Base-by-base conservation (phyloP, 257 asterid species). In the Penstemon barbatus region DNA sequence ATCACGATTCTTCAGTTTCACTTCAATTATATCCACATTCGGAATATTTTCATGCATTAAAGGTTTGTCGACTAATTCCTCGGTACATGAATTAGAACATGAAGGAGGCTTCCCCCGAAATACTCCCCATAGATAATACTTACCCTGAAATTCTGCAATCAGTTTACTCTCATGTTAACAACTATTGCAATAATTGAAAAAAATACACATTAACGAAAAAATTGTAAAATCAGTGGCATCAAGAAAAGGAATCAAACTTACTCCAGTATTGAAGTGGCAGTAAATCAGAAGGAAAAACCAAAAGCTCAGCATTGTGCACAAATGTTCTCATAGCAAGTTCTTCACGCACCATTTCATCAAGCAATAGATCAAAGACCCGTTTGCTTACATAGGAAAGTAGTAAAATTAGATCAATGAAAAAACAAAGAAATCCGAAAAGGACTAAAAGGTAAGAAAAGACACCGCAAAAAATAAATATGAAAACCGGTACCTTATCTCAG, bases 71-170 rank as follows among this genome's bases (percentile, higher is more conserved):
- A 18, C 55, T 9, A 25, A 25, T 25, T 25, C 33, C 33, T 25
- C 33, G 33, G 33, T 25, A 25, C 33, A 25, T 25, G 33, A 25
- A 25, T 25, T 1, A 25, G 68, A 44, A 52, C 63, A 40, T 13
- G 75, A 58, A 11, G 69, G 43, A 25, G 43, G 2, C 73, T 79
- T 82, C 48, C 71, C 80, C 70, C 85, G 79, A 71, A 91, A 91
- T 58, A 89, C 96, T 1, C 96, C 98, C 98, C 96, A 91, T 18
- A 91, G 80, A 66, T 82, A 91, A 64, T 78, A 78, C 63, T 85
- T 83, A 8, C 82, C 79, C 55, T 74, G 79, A 59, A 84, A 91
- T 77, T 80, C 96, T 25, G 33, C 33, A 25, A 25, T 25, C 33
- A 25, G 33, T 25, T 25, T 25, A 25, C 33, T 25, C 33, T 25